phyloP scores from a whole-genome alignment of 305 asterid genomes.

The Solanum hybrid region DNA sequence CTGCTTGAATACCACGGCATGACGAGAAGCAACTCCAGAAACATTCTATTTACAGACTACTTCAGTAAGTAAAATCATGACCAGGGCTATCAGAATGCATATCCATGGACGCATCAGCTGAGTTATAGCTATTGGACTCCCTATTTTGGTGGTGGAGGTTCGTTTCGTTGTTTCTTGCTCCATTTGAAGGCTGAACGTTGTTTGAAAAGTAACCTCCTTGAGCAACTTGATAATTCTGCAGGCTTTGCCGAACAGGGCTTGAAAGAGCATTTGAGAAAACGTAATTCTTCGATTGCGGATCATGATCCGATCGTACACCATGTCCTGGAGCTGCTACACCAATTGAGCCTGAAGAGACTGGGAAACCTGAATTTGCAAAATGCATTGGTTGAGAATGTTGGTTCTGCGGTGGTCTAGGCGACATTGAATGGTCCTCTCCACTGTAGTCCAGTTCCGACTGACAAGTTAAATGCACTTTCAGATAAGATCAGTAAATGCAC shows the following conservation, averaged over 20 bases:
- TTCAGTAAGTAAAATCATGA: conserved; percentile 23
- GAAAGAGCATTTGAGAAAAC: conserved; percentile 43
- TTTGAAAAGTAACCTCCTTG: conserved; percentile 22
- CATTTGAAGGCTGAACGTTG: conserved; percentile 17
- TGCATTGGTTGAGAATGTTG: conserved; percentile 12
- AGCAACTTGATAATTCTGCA: conserved; percentile 32
- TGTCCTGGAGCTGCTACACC: conserved; percentile 11
- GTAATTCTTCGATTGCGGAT: conserved; percentile 27
- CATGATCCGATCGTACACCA: conserved; percentile 1
- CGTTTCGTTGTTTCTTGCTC: conserved; percentile 11
- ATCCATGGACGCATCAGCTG: conserved; percentile 35
- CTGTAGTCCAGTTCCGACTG: conserved; percentile 9
- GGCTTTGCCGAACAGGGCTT: conserved; percentile 35
- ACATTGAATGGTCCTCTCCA: conserved; percentile 13
- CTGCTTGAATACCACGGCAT: conserved; percentile 3
- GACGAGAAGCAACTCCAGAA: conserved; percentile 2
- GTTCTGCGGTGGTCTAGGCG: conserved; percentile 9
- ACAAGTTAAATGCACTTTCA: neutral
- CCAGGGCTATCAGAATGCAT: conserved; percentile 42
- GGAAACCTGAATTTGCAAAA: conserved; percentile 18
- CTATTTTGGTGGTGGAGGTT: conserved; percentile 20
- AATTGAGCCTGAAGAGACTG: conserved; percentile 22
- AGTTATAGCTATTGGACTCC: conserved; percentile 19
- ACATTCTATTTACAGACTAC: conserved; percentile 2
- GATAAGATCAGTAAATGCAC: neutral